phyloP scores from a whole-genome alignment of 2,329 filamentous ascomycete genomes.

The Botryotinia convoluta region DNA sequence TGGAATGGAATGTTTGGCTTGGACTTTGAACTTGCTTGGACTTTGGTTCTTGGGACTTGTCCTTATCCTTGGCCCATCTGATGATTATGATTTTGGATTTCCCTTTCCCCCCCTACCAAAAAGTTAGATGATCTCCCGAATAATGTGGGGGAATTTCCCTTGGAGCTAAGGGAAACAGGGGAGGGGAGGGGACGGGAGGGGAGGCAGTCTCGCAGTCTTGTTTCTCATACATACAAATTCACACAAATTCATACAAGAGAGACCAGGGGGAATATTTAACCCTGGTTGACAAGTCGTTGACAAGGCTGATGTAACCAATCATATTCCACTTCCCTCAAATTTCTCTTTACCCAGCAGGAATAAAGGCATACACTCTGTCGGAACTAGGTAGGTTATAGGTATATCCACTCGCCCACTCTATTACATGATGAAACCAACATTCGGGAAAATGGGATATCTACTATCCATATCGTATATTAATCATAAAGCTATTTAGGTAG shows the following conservation, averaged over 20 bases:
- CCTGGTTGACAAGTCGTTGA: neutral
- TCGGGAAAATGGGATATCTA: too few species aligned
- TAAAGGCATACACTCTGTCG: too few species aligned
- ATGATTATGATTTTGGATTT: neutral
- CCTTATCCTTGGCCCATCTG: too few species aligned
- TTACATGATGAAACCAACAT: neutral
- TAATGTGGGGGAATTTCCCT: slow-evolving; percentile 12
- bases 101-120: too few species aligned
- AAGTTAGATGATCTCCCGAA: slow-evolving; percentile 12
- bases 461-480: too few species aligned
- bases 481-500: too few species aligned
- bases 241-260: neutral
- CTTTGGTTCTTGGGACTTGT: too few species aligned
- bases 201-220: too few species aligned
- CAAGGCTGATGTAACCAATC: slow-evolving; percentile 12
- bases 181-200: neutral
- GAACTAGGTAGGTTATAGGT: neutral
- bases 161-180: neutral
- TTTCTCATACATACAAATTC: neutral
- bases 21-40: too few species aligned
- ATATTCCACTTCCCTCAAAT: neutral
- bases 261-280: neutral
- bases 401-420: neutral
- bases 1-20: neutral
- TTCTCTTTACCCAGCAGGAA: neutral